Evolutionary conservation across 768 basidiomycete genomes (phyloP), one percentile per base, ranked within the genome.

Genomic region (Boletus speciosus): DNA sequence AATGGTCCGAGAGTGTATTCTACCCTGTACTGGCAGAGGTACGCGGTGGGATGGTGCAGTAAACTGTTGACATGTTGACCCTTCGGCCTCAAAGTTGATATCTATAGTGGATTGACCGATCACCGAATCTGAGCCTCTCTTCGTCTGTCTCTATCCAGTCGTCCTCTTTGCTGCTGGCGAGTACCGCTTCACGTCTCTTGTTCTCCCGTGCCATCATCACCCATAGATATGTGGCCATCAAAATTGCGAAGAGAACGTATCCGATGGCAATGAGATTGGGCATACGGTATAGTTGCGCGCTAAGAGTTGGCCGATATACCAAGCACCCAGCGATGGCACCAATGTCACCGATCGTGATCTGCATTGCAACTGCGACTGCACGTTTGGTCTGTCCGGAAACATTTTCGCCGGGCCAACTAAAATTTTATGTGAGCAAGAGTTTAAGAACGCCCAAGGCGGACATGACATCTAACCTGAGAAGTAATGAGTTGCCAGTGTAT

Each of bases 321-420:
- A 83, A 69, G 46, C 80, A 75, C 70, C 76, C 83, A 43, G 77
- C 76, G 39, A 84, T 79, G 16, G 83, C 82, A 3, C 82, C 84
- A 35, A 81, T 70, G 56, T 85, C 81, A 12, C 82, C 82, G 11
- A 85, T 77, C 9, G 79, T 80, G 45, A 86, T 84, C 61, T 85
- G 85, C 76, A 82, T 77, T 1, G 81, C 84, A 4, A 83, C 75
- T 1, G 80, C 81, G 2, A 83, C 75, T 0, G 84, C 83, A 12
- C 84, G 77, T 63, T 85, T 85, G 4, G 83, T 85, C 59, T 85
- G 84, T 11, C 79, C 81, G 12, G 82, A 82, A n/a, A 86, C 82
- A 57, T 85, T 85, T 66, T 86, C 84, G 16, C 79, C 75, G 1
- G 83, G 81, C 81, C 84, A 85, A 50, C 78, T 66, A 14, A 19